Base-by-base conservation (phyloP, 2,329 filamentous ascomycete species). In the Beauveria australis region DNA sequence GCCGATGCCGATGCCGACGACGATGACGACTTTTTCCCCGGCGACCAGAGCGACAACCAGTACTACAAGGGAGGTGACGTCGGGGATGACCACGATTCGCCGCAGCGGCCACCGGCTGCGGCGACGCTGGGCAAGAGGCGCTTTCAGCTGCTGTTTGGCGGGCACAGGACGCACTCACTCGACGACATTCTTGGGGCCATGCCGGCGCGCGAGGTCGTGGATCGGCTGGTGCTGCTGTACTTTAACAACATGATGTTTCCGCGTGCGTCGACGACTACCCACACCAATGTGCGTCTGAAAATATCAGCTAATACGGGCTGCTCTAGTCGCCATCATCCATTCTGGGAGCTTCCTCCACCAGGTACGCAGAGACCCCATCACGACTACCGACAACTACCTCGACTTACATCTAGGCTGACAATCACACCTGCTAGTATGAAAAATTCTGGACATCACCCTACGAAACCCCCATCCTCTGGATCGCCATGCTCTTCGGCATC, bases 401-500 rank as follows among this genome's bases (percentile, higher is more conserved):
- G 3, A 51, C 7, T 18, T 22, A 18, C 44, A 33, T 52, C 10
- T 14, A 9, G 1, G 24, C 30, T 53, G 7, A 53, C 19, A 49
- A 18, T n/a, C 22, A 19, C 9, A 2, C n/a, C 26, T 19, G 4
- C 46, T 67, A 77, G 64, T 80, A 79, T 52, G 73, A 75, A 24
- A 68, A 67, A 0, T 80, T 80, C 62, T 80, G 78, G 78, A 66
- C 67, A 16, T 63, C 72, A 1, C 72, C 76, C 0, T 63, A 67
- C 1, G 69, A 68, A 1, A 71, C 73, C 2, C 74, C 74, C 40
- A 66, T 75, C 4, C 67, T 79, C 30, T 81, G 78, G 78, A 70
- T 78, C 5, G 79, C 75, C 46, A 72, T 78, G 7, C 69, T 81
- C 8, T 75, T 77, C 41, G 75, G 77, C 5, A 72, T 79, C 14